Evolutionary conservation across 257 asterid genomes (phyloP).

Genomic region (Solanum ossicruentum): DNA sequence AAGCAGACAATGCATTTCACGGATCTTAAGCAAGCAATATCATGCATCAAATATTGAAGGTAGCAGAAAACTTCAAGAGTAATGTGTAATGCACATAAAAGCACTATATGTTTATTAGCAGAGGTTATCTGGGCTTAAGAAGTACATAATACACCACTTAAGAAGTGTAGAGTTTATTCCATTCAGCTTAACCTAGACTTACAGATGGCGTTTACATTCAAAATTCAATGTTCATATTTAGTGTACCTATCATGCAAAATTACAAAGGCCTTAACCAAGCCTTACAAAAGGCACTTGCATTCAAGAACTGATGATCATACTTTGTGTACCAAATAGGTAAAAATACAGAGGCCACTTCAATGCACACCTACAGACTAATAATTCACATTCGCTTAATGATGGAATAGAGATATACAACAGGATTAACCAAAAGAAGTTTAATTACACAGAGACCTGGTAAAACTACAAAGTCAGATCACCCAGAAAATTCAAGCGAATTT

Average conservation of each 20-base stretch:
- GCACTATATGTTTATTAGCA: neutral
- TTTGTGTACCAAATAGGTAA: neutral
- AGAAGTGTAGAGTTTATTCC: neutral
- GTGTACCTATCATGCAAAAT: neutral
- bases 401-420: neutral
- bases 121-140: neutral
- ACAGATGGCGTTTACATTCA: neutral
- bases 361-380: constrained; percentile 12
- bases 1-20: neutral
- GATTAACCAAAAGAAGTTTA: constrained; percentile 1
- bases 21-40: neutral
- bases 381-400: constrained; percentile 5
- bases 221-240: constrained; percentile 6
- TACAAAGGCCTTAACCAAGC: neutral
- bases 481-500: constrained; percentile 31
- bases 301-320: constrained; percentile 13
- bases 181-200: neutral
- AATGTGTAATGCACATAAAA: neutral
- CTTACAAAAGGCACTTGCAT: neutral
- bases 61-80: neutral
- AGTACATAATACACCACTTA: neutral
- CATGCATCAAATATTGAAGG: neutral
- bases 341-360: neutral
- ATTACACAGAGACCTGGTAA: constrained; percentile 27
- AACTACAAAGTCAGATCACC: constrained; percentile 18